Conservation (phyloP, 768 basidiomycete species). For the Tephrocybe sp. region DNA sequence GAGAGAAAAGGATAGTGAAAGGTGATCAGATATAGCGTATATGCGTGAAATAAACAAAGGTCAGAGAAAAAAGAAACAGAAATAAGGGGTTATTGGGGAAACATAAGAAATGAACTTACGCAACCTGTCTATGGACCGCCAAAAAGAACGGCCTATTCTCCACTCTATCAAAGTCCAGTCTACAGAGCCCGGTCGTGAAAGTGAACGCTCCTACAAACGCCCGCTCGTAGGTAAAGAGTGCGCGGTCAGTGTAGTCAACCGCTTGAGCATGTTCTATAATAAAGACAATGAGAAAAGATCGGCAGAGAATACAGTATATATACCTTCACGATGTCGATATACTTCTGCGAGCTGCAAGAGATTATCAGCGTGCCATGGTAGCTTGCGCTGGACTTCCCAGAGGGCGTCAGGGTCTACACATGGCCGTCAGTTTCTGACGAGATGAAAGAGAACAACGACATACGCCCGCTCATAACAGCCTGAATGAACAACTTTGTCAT, state of each 20-base stretch:
- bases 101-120: constrained; percentile 43
- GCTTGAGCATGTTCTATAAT: constrained; percentile 74
- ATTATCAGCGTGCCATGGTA: constrained; percentile 94
- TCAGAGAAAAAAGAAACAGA: background rate
- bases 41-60: no score
- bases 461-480: constrained; percentile 80
- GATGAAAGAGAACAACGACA: constrained; percentile 19
- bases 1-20: no score
- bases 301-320: constrained; percentile 8
- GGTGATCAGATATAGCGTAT: no score
- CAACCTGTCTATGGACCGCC: constrained; percentile 78
- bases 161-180: constrained; percentile 86
- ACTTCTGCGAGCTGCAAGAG: constrained; percentile 84
- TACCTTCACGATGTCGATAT: constrained; percentile 85
- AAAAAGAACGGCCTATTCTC: constrained; percentile 94
- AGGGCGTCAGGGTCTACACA: constrained; percentile 72
- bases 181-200: constrained; percentile 74
- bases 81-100: background rate
- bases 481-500: constrained; percentile 79
- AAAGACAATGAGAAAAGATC: constrained; percentile 1
- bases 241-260: constrained; percentile 87
- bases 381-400: constrained; percentile 66
- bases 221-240: constrained; percentile 90
- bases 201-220: constrained; percentile 86
- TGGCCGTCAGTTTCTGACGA: background rate